A percentile compares a stretch with the other conserved stretches of the same genome.
Conservation (phyloP, 441 rosid species). For the Gossypium davidsonii region DNA sequence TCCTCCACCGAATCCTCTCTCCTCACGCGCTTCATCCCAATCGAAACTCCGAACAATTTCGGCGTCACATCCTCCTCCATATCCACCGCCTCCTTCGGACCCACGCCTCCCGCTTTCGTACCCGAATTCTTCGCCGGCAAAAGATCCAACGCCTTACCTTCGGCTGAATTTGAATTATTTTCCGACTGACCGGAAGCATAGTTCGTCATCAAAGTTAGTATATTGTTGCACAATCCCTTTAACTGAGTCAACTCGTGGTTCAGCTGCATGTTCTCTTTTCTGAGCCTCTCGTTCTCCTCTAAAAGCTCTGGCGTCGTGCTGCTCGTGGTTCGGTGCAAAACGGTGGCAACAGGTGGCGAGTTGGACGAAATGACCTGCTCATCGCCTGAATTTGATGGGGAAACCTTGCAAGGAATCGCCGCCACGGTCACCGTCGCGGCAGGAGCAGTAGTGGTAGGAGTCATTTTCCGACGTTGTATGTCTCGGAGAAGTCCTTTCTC, state of each 20-base stretch:
- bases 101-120: constrained; percentile 18
- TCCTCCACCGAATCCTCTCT: constrained; percentile 39
- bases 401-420: constrained; percentile 23
- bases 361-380: constrained; percentile 67
- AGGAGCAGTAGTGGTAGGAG: constrained; percentile 25
- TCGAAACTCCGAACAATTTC: constrained; percentile 73
- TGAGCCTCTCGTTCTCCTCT: constrained; percentile 75
- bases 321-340: constrained; percentile 39
- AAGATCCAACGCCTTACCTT: constrained; percentile 28
- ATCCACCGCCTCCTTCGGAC: constrained; percentile 21
- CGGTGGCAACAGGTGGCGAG: constrained; percentile 47
- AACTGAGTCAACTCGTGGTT: constrained; percentile 58
- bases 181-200: constrained; percentile 50
- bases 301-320: constrained; percentile 72
- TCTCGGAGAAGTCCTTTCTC: constrained; percentile 67
- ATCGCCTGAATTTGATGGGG: constrained; percentile 80
- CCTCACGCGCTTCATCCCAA: constrained; percentile 67
- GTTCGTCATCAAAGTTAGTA: constrained; percentile 57
- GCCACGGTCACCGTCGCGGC: constrained; percentile 27
- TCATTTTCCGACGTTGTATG: constrained; percentile 76
- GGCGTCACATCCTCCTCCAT: constrained; percentile 41
- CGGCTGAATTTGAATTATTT: constrained; percentile 12
- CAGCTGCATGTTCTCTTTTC: constrained; percentile 61
- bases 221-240: constrained; percentile 56
- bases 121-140: constrained; percentile 26